These are phyloP conservation scores for Tubosaeta sp. DNA, from an alignment of 768 basidiomycete species.

Conservation along the genomic window DNA sequence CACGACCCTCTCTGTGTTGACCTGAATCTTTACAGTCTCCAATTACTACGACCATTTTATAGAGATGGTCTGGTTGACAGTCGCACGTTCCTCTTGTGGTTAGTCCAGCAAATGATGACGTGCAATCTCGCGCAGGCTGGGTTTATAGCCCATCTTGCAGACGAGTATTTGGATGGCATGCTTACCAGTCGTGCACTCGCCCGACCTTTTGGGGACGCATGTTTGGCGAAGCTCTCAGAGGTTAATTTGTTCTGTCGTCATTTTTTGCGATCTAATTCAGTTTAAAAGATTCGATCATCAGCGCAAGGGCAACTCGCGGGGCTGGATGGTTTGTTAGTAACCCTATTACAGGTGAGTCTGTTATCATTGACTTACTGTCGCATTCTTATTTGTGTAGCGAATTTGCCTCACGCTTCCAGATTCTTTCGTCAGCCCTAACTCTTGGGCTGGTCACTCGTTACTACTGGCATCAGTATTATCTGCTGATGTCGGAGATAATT, in stretches of 20 bases:
- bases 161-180: conserved; percentile 76
- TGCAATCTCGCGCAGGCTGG: conserved; percentile 82
- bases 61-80: conserved; percentile 78
- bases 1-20: not conserved
- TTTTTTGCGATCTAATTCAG: not conserved
- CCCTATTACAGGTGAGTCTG: conserved; percentile 55
- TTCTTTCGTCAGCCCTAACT: conserved; percentile 66
- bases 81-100: conserved; percentile 71
- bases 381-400: conserved; percentile 40
- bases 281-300: conserved; percentile 49
- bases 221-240: conserved; percentile 62
- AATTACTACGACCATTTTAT: conserved; percentile 71
- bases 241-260: conserved; percentile 30
- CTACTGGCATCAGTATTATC: conserved; percentile 39
- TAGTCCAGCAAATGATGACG: conserved; percentile 69
- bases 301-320: conserved; percentile 53
- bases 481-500: conserved; percentile 33
- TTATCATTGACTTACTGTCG: not conserved
- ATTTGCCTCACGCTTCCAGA: conserved; percentile 69
- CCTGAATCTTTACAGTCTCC: conserved; percentile 43
- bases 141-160: conserved; percentile 69
- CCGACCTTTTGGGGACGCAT: conserved; percentile 69
- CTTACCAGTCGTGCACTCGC: conserved; percentile 61
- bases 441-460: conserved; percentile 54
- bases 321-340: conserved; percentile 50